Percentiles rank a stretch among this genome's conserved stretches.
Evolutionary conservation across 2,329 filamentous ascomycete species (phyloP).

Genomic region (Scedosporium dehoogii): DNA sequence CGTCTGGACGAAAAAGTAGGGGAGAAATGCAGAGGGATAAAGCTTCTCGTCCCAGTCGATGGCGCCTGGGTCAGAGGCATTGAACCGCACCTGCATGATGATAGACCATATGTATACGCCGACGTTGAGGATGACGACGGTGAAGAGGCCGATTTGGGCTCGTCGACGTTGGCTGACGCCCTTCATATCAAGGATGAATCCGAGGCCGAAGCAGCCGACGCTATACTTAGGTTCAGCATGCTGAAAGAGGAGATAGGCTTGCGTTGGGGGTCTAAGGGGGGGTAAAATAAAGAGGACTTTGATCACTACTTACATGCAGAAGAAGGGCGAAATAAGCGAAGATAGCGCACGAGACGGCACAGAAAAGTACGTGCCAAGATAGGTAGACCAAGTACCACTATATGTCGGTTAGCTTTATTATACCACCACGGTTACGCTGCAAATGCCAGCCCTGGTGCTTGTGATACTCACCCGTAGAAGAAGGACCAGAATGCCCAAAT

Average conservation of each 20-base stretch:
- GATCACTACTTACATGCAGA: conserved; percentile 29
- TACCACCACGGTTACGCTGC: not conserved
- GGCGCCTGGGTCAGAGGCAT: conserved; percentile 24
- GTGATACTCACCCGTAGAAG: conserved; percentile 24
- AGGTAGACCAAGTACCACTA: conserved; percentile 32
- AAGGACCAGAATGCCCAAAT: conserved; percentile 36
- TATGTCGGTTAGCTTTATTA: not conserved
- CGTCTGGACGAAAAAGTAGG: conserved; percentile 35
- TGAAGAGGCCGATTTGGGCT: conserved; percentile 33
- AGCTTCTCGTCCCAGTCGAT: conserved; percentile 35
- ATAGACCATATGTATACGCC: conserved; percentile 42
- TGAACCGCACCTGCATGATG: conserved; percentile 32
- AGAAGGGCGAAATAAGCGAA: conserved; percentile 26
- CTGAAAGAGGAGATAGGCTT: too few species aligned
- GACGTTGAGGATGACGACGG: conserved; percentile 32
- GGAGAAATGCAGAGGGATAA: conserved; percentile 31
- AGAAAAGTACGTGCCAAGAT: conserved; percentile 12
- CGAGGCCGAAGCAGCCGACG: conserved; percentile 36
- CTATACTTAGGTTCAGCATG: conserved; percentile 10
- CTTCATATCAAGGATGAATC: conserved; percentile 32
- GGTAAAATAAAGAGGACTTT: too few species aligned
- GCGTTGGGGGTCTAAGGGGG: too few species aligned
- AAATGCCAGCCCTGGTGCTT: too few species aligned
- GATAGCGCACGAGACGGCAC: conserved; percentile 13
- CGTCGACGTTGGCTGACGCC: conserved; percentile 29